These are phyloP conservation scores for Penicillium sp. DNA, from an alignment of 2,329 filamentous ascomycete species.

Conservation along the genomic window DNA sequence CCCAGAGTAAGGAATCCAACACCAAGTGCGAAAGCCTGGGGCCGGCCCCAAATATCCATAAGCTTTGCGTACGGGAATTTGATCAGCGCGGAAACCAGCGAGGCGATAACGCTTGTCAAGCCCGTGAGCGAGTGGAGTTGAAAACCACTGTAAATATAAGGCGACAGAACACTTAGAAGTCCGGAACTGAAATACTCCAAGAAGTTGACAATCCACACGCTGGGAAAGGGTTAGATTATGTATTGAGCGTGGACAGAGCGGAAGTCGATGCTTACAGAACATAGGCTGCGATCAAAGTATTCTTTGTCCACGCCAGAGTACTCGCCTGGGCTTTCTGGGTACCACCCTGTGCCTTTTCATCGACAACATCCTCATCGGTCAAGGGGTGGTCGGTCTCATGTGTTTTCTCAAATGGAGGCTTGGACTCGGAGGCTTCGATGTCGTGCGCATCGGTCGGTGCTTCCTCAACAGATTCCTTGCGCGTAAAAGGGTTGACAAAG, in stretches of 20 bases:
- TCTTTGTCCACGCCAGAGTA: conserved; percentile 8
- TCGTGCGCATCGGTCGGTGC: background rate
- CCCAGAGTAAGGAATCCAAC: conserved; percentile 30
- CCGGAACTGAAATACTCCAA: conserved; percentile 17
- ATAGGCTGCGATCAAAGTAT: conserved; percentile 11
- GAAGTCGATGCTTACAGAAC: background rate
- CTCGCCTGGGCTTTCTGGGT: conserved; percentile 12
- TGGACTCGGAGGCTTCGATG: background rate
- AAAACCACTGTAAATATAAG: conserved; percentile 11
- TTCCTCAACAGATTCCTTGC: conserved; percentile 1
- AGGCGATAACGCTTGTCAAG: conserved; percentile 5
- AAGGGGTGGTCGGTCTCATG: background rate
- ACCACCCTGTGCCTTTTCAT: conserved; percentile 9
- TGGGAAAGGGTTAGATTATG: background rate
- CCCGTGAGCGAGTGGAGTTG: conserved; percentile 9
- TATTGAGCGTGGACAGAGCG: too few species aligned
- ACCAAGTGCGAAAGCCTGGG: conserved; percentile 7
- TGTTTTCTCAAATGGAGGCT: background rate
- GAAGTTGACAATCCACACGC: conserved; percentile 12
- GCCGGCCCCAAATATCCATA: conserved; percentile 19
- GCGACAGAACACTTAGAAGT: conserved; percentile 5
- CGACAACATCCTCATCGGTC: background rate
- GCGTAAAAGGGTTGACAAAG: conserved; percentile 7
- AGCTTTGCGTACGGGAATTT: conserved; percentile 18
- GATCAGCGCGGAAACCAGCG: conserved; percentile 3